Base-by-base conservation (phyloP, 1,284 basidiomycete genomes). In the Irpex sp. region DNA sequence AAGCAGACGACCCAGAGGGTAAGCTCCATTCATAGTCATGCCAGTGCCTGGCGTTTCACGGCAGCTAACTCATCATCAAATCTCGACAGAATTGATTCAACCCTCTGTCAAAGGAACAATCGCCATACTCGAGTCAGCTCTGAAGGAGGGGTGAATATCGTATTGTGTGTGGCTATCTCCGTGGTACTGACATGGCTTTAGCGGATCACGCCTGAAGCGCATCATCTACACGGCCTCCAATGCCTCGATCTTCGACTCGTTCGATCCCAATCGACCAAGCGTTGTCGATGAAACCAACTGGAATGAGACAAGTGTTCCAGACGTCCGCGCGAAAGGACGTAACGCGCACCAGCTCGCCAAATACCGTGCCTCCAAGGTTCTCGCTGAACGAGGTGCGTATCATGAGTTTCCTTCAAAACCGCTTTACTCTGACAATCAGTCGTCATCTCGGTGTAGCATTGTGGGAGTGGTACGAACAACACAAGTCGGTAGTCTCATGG, bases 311-410 rank as follows among this genome's bases (percentile, higher is more conserved):
- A 78, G 82, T 3, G 73, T 84, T 17, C 72, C 78, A 31, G 75
- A 81, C 49, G 77, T 87, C 19, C 79, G 83, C 68, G 74, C 82
- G 67, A 78, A 82, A 57, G 86, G 88, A 4, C 72, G 72, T 21
- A 77, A 81, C 13, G 83, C 85, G 0, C 58, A 73, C 0, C 68
- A 67, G 3, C 63, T 72, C 6, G 69, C 73, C 43, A 85, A 83
- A 68, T 90, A 90, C 70, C 73, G 78, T 57, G 83, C 81, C 21
- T 84, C 81, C 31, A 93, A 94, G 78, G 85, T 83, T 3, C 77
- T 93, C 2, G 89, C 91, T 3, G 92, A 94, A 72, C 77, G 39
- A 43, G 39, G 39, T 43, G 39, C 39, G 39, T 43, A 43, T 9
- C 15, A 43, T 43, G 26, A 43, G 3, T 43, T 43, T 15, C 15